A percentile compares a stretch with the other conserved stretches of the same genome.
These are phyloP conservation scores for Coemansia sp. DNA, from an alignment of 192 early-diverging fungal genomes.

Conservation along the genomic window DNA sequence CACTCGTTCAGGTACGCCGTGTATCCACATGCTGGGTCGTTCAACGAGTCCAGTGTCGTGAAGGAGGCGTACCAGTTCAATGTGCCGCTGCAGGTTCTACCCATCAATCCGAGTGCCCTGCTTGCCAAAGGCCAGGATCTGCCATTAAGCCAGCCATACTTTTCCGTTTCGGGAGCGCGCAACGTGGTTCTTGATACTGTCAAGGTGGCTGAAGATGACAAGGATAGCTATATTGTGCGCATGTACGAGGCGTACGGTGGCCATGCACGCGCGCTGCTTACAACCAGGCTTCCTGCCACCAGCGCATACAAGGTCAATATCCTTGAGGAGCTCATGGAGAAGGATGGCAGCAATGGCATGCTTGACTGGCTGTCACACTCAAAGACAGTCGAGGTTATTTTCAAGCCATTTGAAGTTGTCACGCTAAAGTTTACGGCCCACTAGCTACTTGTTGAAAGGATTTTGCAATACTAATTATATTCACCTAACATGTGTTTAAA, in stretches of 20 bases:
- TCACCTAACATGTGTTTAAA: too few species aligned
- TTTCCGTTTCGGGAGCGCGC: conserved; percentile 34
- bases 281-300: conserved; percentile 18
- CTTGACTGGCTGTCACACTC: conserved; percentile 24
- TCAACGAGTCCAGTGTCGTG: conserved; percentile 83
- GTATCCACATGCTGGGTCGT: conserved; percentile 81
- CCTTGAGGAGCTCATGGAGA: conserved; percentile 66
- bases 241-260: conserved; percentile 93
- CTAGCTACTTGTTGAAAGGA: neutral
- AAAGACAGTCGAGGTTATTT: conserved; percentile 32
- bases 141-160: conserved; percentile 14
- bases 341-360: conserved; percentile 26
- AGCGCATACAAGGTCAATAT: conserved; percentile 65
- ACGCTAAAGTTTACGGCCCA: conserved; percentile 53
- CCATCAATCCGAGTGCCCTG: neutral
- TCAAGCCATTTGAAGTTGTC: conserved; percentile 68
- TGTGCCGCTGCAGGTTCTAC: conserved; percentile 60
- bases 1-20: conserved; percentile 87
- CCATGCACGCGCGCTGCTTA: conserved; percentile 29
- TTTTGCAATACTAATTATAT: too few species aligned
- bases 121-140: neutral
- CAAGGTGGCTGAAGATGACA: conserved; percentile 80
- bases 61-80: conserved; percentile 87
- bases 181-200: conserved; percentile 89
- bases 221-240: conserved; percentile 66